These are phyloP conservation scores for Thecaphora thlaspeos DNA, from an alignment of 1,284 basidiomycete species.

Conservation along the genomic window DNA sequence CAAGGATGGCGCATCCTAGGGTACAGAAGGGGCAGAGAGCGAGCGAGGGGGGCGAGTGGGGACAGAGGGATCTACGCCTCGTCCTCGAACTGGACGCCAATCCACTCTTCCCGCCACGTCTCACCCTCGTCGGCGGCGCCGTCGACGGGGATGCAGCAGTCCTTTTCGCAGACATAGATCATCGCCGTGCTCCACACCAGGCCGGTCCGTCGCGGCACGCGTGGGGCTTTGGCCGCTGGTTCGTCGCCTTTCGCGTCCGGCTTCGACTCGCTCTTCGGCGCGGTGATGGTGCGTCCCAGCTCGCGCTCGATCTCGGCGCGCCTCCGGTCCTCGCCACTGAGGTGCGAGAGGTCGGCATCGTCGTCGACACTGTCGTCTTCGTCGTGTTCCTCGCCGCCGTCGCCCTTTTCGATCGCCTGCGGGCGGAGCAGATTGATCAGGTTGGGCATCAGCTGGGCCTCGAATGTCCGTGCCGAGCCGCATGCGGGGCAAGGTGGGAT, in stretches of 20 bases:
- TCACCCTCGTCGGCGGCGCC: slow-evolving; percentile 13
- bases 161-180: slow-evolving; percentile 48
- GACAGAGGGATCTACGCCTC: no score
- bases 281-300: slow-evolving; percentile 36
- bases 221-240: background rate
- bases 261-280: background rate
- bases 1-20: no score
- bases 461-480: slow-evolving; percentile 45
- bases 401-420: slow-evolving; percentile 16
- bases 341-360: slow-evolving; percentile 11
- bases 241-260: background rate
- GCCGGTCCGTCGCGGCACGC: slow-evolving; percentile 25
- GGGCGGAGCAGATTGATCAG: slow-evolving; percentile 48
- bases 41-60: no score
- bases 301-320: slow-evolving; percentile 43
- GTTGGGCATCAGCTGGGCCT: slow-evolving; percentile 57
- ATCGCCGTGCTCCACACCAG: slow-evolving; percentile 52
- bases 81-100: slow-evolving; percentile 44
- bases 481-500: slow-evolving; percentile 45
- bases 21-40: no score
- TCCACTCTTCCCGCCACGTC: slow-evolving; percentile 42
- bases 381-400: background rate
- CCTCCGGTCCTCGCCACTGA: slow-evolving; percentile 11
- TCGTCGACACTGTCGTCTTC: background rate
- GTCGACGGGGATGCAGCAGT: slow-evolving; percentile 26